Conservation (phyloP, 192 early-diverging fungal genomes). For the Globomyces pollinis-pini region DNA sequence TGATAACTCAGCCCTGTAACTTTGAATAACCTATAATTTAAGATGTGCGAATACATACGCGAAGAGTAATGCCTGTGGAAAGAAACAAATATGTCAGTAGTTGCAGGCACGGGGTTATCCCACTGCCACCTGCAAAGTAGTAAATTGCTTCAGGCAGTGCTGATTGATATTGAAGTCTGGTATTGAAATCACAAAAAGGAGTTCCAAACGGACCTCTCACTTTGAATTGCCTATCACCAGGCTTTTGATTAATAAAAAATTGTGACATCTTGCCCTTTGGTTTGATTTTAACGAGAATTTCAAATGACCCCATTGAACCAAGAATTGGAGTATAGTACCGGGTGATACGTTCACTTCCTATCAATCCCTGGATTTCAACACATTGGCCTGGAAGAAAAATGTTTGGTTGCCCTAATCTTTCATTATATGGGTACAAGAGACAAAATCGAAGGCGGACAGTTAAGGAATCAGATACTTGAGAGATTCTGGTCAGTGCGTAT, state of each 20-base stretch:
- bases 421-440: constrained; percentile 15
- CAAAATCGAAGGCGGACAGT: constrained; percentile 12
- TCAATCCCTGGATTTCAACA: constrained; percentile 20
- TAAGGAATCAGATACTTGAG: not conserved
- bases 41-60: too few species aligned
- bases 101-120: constrained; percentile 35
- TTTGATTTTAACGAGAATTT: constrained; percentile 22
- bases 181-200: constrained; percentile 8
- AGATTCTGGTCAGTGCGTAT: constrained; percentile 15
- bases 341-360: constrained; percentile 13
- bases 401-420: constrained; percentile 5
- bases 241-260: constrained; percentile 23
- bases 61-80: constrained; percentile 18
- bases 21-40: not conserved
- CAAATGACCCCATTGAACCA: constrained; percentile 18
- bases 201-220: constrained; percentile 37
- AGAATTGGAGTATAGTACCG: constrained; percentile 25
- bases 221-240: constrained; percentile 34
- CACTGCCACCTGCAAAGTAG: constrained; percentile 17
- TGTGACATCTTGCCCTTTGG: constrained; percentile 10
- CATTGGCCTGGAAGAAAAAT: constrained; percentile 20
- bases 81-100: constrained; percentile 23
- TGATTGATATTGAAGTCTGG: not conserved
- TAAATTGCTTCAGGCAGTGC: not conserved
- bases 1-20: constrained; percentile 11